phyloP scores from a whole-genome alignment of 2,329 filamentous ascomycete genomes.

The Knufia fluminis region DNA sequence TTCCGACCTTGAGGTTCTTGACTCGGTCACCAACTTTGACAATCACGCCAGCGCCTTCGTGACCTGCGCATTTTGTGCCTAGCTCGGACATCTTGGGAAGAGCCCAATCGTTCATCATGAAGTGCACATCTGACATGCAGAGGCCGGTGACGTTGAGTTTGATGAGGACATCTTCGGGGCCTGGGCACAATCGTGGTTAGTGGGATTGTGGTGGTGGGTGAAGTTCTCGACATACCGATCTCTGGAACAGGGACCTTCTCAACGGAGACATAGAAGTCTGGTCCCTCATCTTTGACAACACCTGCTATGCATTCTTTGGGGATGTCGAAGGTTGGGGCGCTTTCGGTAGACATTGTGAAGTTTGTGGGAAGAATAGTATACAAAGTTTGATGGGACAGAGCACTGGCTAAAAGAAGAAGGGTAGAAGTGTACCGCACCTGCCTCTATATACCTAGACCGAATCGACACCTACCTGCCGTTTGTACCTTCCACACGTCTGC shows the following conservation, averaged over 20 bases:
- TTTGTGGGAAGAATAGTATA: background rate
- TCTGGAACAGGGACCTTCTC: slow-evolving; percentile 23
- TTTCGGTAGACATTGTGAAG: slow-evolving; percentile 9
- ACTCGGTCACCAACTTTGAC: slow-evolving; percentile 47
- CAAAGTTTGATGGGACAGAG: background rate
- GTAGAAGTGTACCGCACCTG: background rate
- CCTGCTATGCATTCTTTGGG: slow-evolving; percentile 21
- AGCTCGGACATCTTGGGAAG: slow-evolving; percentile 38
- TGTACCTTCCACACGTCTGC: background rate
- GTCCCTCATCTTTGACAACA: slow-evolving; percentile 22
- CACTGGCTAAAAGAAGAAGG: background rate
- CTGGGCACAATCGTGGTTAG: slow-evolving; percentile 25
- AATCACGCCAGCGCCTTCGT: slow-evolving; percentile 50
- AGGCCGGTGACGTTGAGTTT: slow-evolving; percentile 50
- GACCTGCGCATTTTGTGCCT: slow-evolving; percentile 40
- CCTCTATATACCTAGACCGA: background rate
- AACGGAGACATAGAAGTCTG: slow-evolving; percentile 21
- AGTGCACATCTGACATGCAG: slow-evolving; percentile 50
- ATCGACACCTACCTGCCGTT: background rate
- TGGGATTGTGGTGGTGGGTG: background rate
- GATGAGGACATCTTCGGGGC: slow-evolving; percentile 47
- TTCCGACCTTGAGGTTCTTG: slow-evolving; percentile 43
- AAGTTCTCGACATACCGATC: slow-evolving; percentile 13
- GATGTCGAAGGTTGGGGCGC: slow-evolving; percentile 21
- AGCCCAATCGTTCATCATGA: slow-evolving; percentile 47